Percentiles rank a stretch among this genome's conserved stretches.
These are phyloP conservation scores for Parasitella parasitica DNA, from an alignment of 371 early-diverging fungal species.

Conservation along the genomic window DNA sequence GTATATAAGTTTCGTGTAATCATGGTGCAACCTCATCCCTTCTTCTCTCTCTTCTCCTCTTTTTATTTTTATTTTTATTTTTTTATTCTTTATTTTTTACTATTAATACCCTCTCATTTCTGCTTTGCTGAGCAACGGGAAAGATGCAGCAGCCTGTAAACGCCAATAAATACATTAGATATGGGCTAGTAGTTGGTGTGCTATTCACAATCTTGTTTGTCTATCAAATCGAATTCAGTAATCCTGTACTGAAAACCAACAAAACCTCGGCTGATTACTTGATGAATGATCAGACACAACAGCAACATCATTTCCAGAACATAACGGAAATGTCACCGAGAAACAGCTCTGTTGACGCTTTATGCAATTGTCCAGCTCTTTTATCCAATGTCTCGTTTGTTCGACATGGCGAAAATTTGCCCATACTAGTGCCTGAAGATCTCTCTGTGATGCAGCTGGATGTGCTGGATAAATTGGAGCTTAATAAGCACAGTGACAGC, in stretches of 20 bases:
- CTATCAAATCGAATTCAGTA: not conserved
- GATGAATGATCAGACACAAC: slow-evolving; percentile 6
- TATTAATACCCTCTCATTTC: not conserved
- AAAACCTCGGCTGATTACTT: slow-evolving; percentile 8
- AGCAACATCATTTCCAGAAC: slow-evolving; percentile 1
- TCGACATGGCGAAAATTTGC: slow-evolving; percentile 9
- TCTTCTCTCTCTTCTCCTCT: not conserved
- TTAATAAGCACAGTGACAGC: not conserved
- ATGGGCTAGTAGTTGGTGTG: not conserved
- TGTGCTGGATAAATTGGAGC: slow-evolving; percentile 7
- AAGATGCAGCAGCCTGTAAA: not conserved
- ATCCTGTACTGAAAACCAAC: not conserved
- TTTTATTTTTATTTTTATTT: too few relatives aligned
- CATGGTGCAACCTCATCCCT: not conserved
- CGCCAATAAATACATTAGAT: not conserved
- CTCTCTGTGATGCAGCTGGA: slow-evolving; percentile 10
- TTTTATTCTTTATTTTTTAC: not conserved
- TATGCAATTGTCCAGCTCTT: not conserved
- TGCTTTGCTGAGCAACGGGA: too few relatives aligned
- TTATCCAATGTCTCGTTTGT: not conserved
- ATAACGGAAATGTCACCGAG: too few relatives aligned
- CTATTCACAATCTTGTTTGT: not conserved
- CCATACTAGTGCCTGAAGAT: slow-evolving; percentile 20
- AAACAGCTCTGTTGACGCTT: not conserved
- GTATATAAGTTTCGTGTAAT: not conserved